phyloP scores from a whole-genome alignment of 2,329 filamentous ascomycete species.

The Stenocarpella maydis region DNA sequence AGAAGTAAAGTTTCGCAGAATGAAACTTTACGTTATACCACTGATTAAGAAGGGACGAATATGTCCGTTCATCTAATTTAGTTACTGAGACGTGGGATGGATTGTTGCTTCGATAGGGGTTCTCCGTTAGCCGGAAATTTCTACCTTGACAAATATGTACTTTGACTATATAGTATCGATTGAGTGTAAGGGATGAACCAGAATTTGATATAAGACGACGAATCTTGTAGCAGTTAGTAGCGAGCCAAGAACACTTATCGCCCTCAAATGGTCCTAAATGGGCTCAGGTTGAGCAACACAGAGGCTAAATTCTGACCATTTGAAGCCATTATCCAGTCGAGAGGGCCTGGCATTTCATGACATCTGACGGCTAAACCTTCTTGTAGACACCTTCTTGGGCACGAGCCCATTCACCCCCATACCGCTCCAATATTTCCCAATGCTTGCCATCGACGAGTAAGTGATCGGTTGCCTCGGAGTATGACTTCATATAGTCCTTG shows the following conservation, averaged over 20 bases:
- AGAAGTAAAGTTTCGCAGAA: too few relatives aligned
- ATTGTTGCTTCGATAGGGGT: too few relatives aligned
- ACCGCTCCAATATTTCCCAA: not conserved
- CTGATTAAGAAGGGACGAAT: too few relatives aligned
- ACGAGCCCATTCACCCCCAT: not conserved
- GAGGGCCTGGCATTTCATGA: not conserved
- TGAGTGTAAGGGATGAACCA: not conserved
- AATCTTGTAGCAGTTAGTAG: not conserved
- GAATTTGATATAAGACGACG: not conserved
- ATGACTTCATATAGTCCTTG: conserved; percentile 13
- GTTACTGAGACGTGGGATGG: too few relatives aligned
- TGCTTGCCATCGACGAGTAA: not conserved
- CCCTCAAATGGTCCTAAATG: too few relatives aligned
- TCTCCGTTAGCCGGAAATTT: too few relatives aligned
- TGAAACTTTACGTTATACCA: too few relatives aligned
- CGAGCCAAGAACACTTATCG: not conserved
- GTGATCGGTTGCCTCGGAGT: not conserved
- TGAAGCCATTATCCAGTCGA: not conserved
- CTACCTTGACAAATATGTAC: too few relatives aligned
- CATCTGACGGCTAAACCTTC: not conserved
- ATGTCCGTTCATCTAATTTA: too few relatives aligned
- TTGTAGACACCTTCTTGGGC: not conserved
- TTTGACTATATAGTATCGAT: not conserved
- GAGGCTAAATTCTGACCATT: not conserved
- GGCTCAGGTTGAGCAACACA: too few relatives aligned